Conservation (phyloP, 768 basidiomycete species). For the Mycena epipterygia region DNA sequence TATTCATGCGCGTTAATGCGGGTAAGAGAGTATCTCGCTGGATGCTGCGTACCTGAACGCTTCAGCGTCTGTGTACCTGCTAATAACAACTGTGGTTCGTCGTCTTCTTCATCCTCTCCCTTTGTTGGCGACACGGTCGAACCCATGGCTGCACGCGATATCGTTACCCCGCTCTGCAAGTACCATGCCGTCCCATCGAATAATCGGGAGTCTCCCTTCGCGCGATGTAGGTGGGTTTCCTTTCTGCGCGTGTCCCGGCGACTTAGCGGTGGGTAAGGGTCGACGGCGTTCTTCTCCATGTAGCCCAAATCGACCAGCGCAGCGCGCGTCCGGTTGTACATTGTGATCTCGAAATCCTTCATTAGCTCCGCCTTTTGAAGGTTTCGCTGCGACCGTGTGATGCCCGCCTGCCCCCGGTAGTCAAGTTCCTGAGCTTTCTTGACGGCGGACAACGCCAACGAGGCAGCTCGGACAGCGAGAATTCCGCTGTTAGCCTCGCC, state of each 20-base stretch:
- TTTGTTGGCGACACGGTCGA: neutral
- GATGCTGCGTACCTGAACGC: neutral
- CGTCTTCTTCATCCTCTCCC: neutral
- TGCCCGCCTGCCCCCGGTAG: constrained; percentile 23
- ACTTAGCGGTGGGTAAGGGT: constrained; percentile 21
- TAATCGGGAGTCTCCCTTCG: constrained; percentile 25
- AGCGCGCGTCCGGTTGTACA: constrained; percentile 11
- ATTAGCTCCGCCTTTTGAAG: constrained; percentile 19
- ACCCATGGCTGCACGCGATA: neutral
- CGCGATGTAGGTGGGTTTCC: constrained; percentile 30
- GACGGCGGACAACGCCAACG: constrained; percentile 21
- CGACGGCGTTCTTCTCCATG: constrained; percentile 1
- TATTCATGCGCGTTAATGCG: neutral
- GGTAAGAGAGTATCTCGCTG: neutral
- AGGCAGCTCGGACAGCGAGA: constrained; percentile 5
- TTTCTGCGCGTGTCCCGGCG: constrained; percentile 16
- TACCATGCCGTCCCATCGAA: constrained; percentile 32
- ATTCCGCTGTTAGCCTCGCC: constrained; percentile 12
- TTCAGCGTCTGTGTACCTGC: constrained; percentile 24
- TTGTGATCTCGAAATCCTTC: constrained; percentile 20
- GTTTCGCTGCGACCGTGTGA: constrained; percentile 26
- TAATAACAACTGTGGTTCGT: constrained; percentile 7
- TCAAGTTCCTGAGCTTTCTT: constrained; percentile 19
- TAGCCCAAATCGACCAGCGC: constrained; percentile 19
- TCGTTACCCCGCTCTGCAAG: constrained; percentile 17